phyloP scores from a whole-genome alignment of 352 stramenopile genomes.

The Pythium inflatum region DNA sequence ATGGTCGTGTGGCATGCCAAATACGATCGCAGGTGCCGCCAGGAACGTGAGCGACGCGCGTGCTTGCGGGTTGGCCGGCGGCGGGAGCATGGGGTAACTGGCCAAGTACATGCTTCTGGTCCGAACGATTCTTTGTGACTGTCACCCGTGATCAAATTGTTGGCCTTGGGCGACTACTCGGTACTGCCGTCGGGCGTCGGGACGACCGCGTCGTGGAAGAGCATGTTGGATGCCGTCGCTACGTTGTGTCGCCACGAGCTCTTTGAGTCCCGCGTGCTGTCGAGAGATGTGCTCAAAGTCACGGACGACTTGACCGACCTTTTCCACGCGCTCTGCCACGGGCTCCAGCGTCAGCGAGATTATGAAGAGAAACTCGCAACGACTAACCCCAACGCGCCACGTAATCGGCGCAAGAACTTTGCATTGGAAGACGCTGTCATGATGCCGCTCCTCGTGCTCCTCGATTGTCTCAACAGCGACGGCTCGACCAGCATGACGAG shows the following conservation, averaged over 20 bases:
- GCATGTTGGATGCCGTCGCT: constrained; percentile 25
- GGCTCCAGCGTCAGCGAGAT: constrained; percentile 23
- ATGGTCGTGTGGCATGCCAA: too few species aligned
- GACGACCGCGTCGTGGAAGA: constrained; percentile 19
- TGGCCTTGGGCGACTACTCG: constrained; percentile 20
- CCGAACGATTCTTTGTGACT: too few species aligned
- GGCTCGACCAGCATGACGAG: constrained; percentile 17
- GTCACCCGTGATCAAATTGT: not conserved
- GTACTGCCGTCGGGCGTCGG: constrained; percentile 9
- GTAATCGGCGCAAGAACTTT: constrained; percentile 9
- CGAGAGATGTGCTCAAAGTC: constrained; percentile 40
- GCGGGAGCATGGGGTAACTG: too few species aligned
- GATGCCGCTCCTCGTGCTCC: constrained; percentile 33
- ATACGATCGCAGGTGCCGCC: too few species aligned
- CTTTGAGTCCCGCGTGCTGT: constrained; percentile 37
- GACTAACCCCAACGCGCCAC: constrained; percentile 10
- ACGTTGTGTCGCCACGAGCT: constrained; percentile 25
- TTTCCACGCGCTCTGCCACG: constrained; percentile 39
- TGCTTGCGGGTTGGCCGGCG: not conserved
- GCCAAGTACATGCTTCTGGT: too few species aligned
- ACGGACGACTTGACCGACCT: constrained; percentile 38
- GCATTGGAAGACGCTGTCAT: constrained; percentile 38
- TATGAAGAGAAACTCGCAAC: constrained; percentile 32
- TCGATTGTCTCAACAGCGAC: constrained; percentile 37
- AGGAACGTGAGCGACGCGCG: too few species aligned